These are phyloP conservation scores for Backusella mclennaniae DNA, from an alignment of 192 early-diverging fungal species.

Conservation along the genomic window DNA sequence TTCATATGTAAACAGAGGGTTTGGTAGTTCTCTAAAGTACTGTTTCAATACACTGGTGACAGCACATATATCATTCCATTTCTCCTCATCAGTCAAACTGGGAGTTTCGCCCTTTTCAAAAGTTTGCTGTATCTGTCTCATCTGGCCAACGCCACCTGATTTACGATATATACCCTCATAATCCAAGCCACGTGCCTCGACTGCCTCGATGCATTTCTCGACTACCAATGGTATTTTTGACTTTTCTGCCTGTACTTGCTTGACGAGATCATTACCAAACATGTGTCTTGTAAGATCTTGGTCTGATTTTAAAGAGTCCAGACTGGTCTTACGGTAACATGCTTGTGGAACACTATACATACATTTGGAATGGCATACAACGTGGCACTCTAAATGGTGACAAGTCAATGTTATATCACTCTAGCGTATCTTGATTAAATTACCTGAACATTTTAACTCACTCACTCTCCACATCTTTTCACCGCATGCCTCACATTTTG, in stretches of 20 bases:
- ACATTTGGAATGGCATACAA: constrained; percentile 45
- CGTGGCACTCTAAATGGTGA: constrained; percentile 39
- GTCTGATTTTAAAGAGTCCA: background rate
- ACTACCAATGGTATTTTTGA: constrained; percentile 64
- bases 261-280: constrained; percentile 70
- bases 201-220: constrained; percentile 65
- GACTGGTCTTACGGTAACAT: constrained; percentile 24
- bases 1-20: constrained; percentile 69
- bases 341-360: constrained; percentile 17
- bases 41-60: constrained; percentile 76
- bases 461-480: constrained; percentile 51
- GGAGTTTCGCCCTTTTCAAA: constrained; percentile 51
- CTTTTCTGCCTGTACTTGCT: constrained; percentile 57
- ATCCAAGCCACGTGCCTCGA: constrained; percentile 60
- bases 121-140: constrained; percentile 59
- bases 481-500: constrained; percentile 48
- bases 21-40: constrained; percentile 72
- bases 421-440: background rate
- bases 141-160: constrained; percentile 69
- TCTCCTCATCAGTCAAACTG: constrained; percentile 44
- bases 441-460: constrained; percentile 50
- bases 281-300: constrained; percentile 29
- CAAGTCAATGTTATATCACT: background rate
- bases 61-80: constrained; percentile 68
- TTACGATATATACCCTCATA: constrained; percentile 81